Conservation (phyloP, 306 rosid genomes). For the Aeschynomene evenia region DNA sequence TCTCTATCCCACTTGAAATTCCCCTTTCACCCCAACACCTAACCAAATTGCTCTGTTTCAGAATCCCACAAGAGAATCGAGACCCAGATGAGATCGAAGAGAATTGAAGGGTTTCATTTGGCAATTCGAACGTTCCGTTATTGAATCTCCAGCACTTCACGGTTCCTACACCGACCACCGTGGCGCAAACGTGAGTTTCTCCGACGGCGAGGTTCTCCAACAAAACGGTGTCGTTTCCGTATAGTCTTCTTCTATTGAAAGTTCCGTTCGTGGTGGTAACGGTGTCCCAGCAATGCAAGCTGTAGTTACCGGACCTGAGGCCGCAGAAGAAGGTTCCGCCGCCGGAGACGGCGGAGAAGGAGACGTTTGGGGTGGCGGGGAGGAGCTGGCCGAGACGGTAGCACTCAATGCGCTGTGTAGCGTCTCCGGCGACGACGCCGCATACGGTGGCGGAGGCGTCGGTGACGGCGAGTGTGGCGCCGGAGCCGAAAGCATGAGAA, state of each 20-base stretch:
- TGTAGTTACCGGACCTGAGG: conserved; percentile 55
- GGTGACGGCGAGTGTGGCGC: conserved; percentile 63
- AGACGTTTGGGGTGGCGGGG: conserved; percentile 45
- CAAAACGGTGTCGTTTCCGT: conserved; percentile 28
- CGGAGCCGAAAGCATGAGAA: conserved; percentile 66
- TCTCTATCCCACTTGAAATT: conserved; percentile 36
- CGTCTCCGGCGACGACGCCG: conserved; percentile 55
- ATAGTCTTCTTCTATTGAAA: conserved; percentile 47
- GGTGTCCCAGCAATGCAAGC: conserved; percentile 59
- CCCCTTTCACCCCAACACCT: conserved; percentile 63
- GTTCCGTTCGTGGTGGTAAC: not conserved
- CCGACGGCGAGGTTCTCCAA: conserved; percentile 70
- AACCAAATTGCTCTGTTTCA: conserved; percentile 23
- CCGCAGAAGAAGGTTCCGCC: conserved; percentile 68
- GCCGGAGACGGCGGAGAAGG: conserved; percentile 65
- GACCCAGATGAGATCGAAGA: conserved; percentile 72
- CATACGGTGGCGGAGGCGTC: conserved; percentile 60
- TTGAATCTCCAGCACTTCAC: conserved; percentile 61
- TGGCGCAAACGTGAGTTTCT: conserved; percentile 65
- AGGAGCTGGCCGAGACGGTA: conserved; percentile 45
- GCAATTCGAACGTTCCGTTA: not conserved
- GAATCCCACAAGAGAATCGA: conserved; percentile 82
- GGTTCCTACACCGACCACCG: conserved; percentile 37
- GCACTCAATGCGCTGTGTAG: conserved; percentile 59
- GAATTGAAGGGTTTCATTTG: conserved; percentile 40